phyloP scores from a whole-genome alignment of 805 yeast genomes.

The Starmerella cellae region DNA sequence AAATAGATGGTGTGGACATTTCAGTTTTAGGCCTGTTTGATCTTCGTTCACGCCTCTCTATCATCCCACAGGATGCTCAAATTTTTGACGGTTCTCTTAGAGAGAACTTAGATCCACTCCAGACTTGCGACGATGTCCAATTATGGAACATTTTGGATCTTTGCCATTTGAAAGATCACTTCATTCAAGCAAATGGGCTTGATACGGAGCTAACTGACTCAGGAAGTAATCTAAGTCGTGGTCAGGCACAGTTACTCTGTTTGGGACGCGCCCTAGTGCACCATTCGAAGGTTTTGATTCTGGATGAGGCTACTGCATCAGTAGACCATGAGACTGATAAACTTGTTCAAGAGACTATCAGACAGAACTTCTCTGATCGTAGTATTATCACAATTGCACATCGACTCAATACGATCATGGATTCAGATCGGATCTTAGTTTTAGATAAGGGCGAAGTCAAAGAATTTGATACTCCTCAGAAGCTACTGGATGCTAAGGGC shows the following conservation, averaged over 20 bases:
- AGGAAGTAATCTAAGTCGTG: constrained; percentile 66
- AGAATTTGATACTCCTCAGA: constrained; percentile 55
- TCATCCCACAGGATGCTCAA: constrained; percentile 90
- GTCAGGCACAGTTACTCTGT: constrained; percentile 70
- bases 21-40: constrained; percentile 60
- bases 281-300: constrained; percentile 50
- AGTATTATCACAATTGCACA: constrained; percentile 80
- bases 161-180: constrained; percentile 62
- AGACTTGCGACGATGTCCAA: constrained; percentile 49
- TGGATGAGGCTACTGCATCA: constrained; percentile 73
- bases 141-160: constrained; percentile 69
- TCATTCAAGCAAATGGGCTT: constrained; percentile 41
- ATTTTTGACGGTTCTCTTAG: constrained; percentile 77
- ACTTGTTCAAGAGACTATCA: constrained; percentile 61
- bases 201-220: constrained; percentile 48
- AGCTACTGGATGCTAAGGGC: constrained; percentile 17
- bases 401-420: constrained; percentile 66
- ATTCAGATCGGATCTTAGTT: constrained; percentile 60
- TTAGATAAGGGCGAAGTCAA: constrained; percentile 53
- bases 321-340: constrained; percentile 71
- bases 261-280: constrained; percentile 66
- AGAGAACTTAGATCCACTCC: constrained; percentile 76
- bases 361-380: constrained; percentile 48
- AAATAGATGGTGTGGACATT: constrained; percentile 61
- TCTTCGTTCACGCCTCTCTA: constrained; percentile 61